Evolutionary conservation across 768 basidiomycete genomes (phyloP), one percentile per base, ranked within the genome.

Genomic region (Glaciozyma antarctica): DNA sequence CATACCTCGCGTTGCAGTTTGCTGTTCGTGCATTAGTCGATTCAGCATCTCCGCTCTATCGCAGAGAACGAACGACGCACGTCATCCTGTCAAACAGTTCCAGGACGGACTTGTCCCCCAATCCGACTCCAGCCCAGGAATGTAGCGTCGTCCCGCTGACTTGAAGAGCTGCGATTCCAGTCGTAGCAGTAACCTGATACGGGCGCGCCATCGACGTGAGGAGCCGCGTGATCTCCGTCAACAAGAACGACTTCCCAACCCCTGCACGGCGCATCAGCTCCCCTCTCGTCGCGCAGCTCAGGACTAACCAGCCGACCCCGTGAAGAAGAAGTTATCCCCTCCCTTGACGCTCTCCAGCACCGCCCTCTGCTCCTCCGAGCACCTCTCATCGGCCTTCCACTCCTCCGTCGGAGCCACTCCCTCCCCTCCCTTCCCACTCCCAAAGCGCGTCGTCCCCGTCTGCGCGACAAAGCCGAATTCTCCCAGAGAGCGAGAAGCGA

Each of bases 161-260:
- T 68, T 99, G 97, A 74, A 92, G 92, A 5, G 94, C 94, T 10
- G 94, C 93, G 71, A 98, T 95, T 43, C 92, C 92, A 22, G 93
- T 97, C 2, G 91, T 91, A 9, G 94, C 95, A 3, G 93, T 95
- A 66, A 99, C 84, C 44, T 70, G 68, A 52, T 38, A 69, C 2
- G 58, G 64, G 1, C 62, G 41, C 38, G 26, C 58, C 52, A 21
- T 4, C 22, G 16, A 45, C 4, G 63, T 61, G 56, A 69, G 68
- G 1, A 69, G 52, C 5, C 68, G 59, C 26, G 30, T 61, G 38
- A 69, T 62, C 64, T 75, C 75, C 6, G 72, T 59, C 15, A 77
- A 66, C 17, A 77, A 66, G 59, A 77, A 74, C 22, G 75, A 76
- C 57, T 76, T 76, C 21, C 75, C 75, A 26, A 74, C 73, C 8